Percentiles rank a stretch among this genome's conserved stretches.
These are phyloP conservation scores for Pterocarpus santalinus DNA, from an alignment of 306 rosid species.

Conservation along the genomic window DNA sequence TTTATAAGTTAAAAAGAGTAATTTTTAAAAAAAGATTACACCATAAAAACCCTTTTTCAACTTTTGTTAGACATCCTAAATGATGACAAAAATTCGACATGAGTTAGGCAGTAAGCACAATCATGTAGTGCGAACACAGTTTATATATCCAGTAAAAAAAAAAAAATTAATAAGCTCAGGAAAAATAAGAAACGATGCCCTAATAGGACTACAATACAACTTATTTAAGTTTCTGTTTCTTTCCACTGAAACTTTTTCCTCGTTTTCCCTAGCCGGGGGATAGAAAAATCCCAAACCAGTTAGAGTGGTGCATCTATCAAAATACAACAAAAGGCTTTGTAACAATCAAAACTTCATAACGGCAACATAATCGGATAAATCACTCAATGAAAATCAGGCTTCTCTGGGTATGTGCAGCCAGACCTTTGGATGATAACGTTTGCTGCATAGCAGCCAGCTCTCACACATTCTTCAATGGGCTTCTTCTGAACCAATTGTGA, in stretches of 20 bases:
- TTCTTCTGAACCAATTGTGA: conserved; percentile 79
- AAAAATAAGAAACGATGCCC: conserved; percentile 16
- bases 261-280: not conserved
- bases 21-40: no score
- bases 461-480: conserved; percentile 79
- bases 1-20: no score
- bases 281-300: conserved; percentile 23
- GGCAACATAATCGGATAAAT: not conserved
- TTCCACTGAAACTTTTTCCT: not conserved
- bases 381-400: conserved; percentile 69
- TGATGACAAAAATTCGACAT: not conserved
- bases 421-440: conserved; percentile 89
- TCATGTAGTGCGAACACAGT: not conserved
- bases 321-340: conserved; percentile 19
- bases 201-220: not conserved
- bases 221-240: conserved; percentile 11
- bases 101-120: not conserved
- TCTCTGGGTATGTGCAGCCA: conserved; percentile 88
- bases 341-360: conserved; percentile 26
- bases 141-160: not conserved
- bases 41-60: no score
- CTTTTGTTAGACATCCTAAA: no score
- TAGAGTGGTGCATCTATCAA: conserved; percentile 9
- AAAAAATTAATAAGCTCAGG: conserved; percentile 10
- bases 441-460: conserved; percentile 79